phyloP scores from a whole-genome alignment of 768 basidiomycete species.

The Lactifluus hygrophoroides region DNA sequence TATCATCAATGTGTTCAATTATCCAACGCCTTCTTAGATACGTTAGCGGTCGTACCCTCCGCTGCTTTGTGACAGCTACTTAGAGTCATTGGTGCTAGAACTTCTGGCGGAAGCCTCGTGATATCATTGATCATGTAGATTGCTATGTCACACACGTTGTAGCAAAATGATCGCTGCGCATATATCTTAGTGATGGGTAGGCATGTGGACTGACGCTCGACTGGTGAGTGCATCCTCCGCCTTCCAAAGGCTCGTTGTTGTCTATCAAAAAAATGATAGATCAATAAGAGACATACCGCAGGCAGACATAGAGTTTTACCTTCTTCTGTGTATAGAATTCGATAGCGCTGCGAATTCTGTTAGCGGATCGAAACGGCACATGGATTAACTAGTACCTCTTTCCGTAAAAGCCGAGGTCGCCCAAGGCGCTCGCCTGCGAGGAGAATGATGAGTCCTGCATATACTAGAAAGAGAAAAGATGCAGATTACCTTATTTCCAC shows the following conservation, averaged over 20 bases:
- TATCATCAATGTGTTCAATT: slow-evolving; percentile 69
- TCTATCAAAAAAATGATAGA: slow-evolving; percentile 36
- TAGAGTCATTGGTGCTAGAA: background rate
- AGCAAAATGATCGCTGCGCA: background rate
- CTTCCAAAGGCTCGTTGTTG: slow-evolving; percentile 88
- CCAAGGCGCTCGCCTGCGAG: slow-evolving; percentile 58
- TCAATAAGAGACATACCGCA: background rate
- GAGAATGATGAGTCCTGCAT: background rate
- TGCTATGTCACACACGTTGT: background rate
- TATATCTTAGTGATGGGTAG: slow-evolving; percentile 52
- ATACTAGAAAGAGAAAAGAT: background rate
- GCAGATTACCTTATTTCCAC: slow-evolving; percentile 69
- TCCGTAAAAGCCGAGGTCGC: slow-evolving; percentile 89
- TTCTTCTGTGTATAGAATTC: slow-evolving; percentile 97
- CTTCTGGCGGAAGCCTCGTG: background rate
- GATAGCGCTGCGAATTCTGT: slow-evolving; percentile 49
- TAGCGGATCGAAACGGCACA: slow-evolving; percentile 11
- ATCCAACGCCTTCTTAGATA: slow-evolving; percentile 73
- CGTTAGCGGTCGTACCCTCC: slow-evolving; percentile 33
- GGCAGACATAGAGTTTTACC: slow-evolving; percentile 30
- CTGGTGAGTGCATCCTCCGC: slow-evolving; percentile 75
- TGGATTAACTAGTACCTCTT: slow-evolving; percentile 44
- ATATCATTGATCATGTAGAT: background rate
- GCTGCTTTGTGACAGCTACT: background rate
- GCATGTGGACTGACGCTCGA: slow-evolving; percentile 81